Evolutionary conservation across 805 yeast genomes (phyloP).

Genomic region (Ogataea henricii): DNA sequence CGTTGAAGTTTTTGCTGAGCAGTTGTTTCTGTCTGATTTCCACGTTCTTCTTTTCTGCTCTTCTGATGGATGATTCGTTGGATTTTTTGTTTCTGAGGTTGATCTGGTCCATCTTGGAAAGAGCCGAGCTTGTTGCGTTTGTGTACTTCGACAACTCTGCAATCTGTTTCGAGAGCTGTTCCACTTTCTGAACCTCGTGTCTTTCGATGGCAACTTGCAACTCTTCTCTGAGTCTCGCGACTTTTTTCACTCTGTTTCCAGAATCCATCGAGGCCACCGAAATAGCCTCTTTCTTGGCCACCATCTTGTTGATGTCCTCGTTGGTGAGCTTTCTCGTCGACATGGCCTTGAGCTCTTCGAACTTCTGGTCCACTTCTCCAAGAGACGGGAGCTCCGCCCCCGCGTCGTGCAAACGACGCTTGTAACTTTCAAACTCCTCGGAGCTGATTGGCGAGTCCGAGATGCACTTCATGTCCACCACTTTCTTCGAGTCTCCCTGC

Average conservation of each 20-base stretch:
- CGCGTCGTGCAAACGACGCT: conserved; percentile 58
- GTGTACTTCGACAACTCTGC: conserved; percentile 37
- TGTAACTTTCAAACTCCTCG: conserved; percentile 75
- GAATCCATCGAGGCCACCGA: conserved; percentile 56
- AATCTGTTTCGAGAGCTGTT: conserved; percentile 49
- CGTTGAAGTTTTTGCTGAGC: conserved; percentile 45
- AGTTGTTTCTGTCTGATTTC: conserved; percentile 50
- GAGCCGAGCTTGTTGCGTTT: conserved; percentile 38
- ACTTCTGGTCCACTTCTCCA: conserved; percentile 65
- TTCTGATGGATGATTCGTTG: conserved; percentile 73
- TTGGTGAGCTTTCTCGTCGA: conserved; percentile 67
- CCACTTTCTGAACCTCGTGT: conserved; percentile 45
- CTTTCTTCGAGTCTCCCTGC: conserved; percentile 77
- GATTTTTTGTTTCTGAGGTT: conserved; percentile 84
- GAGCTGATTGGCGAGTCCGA: conserved; percentile 73
- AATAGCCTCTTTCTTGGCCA: conserved; percentile 66
- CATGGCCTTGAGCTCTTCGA: conserved; percentile 61
- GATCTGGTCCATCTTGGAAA: conserved; percentile 63
- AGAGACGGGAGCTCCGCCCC: conserved; percentile 59
- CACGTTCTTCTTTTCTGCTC: conserved; percentile 71
- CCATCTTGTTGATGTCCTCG: conserved; percentile 75
- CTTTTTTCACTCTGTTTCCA: conserved; percentile 74
- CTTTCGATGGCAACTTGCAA: conserved; percentile 72
- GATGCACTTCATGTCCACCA: conserved; percentile 74
- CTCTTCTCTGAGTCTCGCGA: conserved; percentile 71